Evolutionary conservation across 2,329 filamentous ascomycete genomes (phyloP), one percentile per base, ranked within the genome.

Genomic region (Chlorencoelia australis): DNA sequence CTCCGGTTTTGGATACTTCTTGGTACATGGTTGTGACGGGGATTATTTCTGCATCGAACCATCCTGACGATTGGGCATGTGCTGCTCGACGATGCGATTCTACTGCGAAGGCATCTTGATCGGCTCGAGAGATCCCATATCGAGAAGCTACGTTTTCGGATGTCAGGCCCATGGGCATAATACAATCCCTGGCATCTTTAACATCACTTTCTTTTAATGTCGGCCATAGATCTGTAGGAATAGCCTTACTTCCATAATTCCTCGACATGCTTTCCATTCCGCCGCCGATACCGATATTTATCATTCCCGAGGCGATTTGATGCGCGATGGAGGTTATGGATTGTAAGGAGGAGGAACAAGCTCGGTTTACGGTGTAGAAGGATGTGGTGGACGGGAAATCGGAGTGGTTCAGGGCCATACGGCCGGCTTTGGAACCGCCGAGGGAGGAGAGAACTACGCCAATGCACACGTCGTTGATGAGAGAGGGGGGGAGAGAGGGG

Each of bases 191-290:
- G 3, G 83, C 82, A 45, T 93, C 79, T 52, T 80, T 69, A 7
- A 72, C 69, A 1, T 63, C 60, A 3, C 71, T 77, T 1, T 80
- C 71, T 50, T 66, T 73, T 42, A 94, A 63, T 34, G 72, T 77
- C 0, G 81, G 77, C 85, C 86, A 94, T 8, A 86, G 61, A 45
- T 86, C 74, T 0, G 77, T 79, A 0, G 88, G 88, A 28, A 95
- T 91, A n/a, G 88, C 88, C 39, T 77, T 68, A 17, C 68, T 75
- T 34, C 79, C 87, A 61, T 95, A 95, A 63, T 94, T 94, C 47
- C 81, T 66, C 45, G 85, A 94, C 88, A 95, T 95, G 63, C 82
- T 89, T 71, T 95, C 88, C 83, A 93, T 94, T 19, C 88, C 88
- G 2, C 83, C 88, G 7, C 79, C 88, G 43, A 95, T 75, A 41